phyloP scores from a whole-genome alignment of 2,329 filamentous ascomycete species.

The Dryadomyces sulphureus region DNA sequence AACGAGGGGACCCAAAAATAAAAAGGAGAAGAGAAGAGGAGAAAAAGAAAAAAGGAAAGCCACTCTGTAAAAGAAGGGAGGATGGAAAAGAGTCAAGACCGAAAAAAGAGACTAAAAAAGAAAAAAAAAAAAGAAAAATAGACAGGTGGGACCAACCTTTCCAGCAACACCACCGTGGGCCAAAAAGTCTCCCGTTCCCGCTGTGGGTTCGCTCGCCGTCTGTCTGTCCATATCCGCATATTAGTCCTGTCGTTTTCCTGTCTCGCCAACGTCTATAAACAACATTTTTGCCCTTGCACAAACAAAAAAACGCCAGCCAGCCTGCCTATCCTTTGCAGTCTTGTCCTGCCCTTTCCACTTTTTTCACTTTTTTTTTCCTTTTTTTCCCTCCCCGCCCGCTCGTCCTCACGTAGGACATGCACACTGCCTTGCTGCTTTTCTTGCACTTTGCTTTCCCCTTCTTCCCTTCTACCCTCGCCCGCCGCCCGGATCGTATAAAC shows the following conservation, averaged over 20 bases:
- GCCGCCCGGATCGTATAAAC: too few relatives aligned
- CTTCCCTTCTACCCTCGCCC: too few relatives aligned
- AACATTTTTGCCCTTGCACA: neutral
- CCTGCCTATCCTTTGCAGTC: neutral
- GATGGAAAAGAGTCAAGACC: neutral
- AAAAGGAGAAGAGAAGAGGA: neutral
- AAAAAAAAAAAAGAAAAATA: neutral
- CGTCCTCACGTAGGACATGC: neutral
- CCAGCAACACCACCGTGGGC: neutral
- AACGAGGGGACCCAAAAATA: neutral
- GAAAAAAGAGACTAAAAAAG: neutral
- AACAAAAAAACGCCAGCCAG: neutral
- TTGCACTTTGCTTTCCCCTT: neutral
- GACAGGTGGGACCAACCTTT: neutral
- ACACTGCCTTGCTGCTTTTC: neutral
- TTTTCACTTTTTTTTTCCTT: neutral
- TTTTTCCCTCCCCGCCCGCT: neutral
- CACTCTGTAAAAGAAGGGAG: neutral
- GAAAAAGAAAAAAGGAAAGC: neutral
- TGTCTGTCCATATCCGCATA: neutral
- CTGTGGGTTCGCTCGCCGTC: neutral
- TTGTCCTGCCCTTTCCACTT: neutral
- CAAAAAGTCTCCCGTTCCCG: neutral
- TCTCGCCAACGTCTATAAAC: slow-evolving; percentile 2
- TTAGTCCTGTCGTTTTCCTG: slow-evolving; percentile 1